A percentile compares a stretch with the other conserved stretches of the same genome.
These are phyloP conservation scores for Chalciporus sp. DNA, from an alignment of 1,284 basidiomycete genomes.

Conservation along the genomic window DNA sequence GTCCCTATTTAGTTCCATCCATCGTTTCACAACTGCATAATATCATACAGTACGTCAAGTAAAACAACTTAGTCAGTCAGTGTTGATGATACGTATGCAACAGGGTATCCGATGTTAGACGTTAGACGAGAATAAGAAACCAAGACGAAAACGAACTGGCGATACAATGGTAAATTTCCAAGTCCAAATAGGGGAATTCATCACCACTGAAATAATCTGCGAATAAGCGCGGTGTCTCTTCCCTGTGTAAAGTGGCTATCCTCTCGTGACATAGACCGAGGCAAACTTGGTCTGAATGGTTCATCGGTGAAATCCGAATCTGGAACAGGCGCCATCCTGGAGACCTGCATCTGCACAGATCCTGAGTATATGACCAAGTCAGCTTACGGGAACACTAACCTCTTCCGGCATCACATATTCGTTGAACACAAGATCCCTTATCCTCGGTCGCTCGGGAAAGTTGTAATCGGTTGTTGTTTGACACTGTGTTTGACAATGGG, in stretches of 20 bases:
- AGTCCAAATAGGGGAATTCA: conserved; percentile 18
- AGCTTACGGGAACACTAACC: conserved; percentile 39
- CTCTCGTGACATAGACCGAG: conserved; percentile 36
- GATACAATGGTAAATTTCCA: conserved; percentile 32
- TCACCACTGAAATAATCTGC: conserved; percentile 38
- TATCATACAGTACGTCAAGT: conserved; percentile 34
- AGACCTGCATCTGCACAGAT: conserved; percentile 55
- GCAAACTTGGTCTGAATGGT: conserved; percentile 35
- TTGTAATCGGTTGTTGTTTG: conserved; percentile 57
- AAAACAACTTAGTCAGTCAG: conserved; percentile 28
- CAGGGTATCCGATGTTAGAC: conserved; percentile 38
- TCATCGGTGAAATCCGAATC: conserved; percentile 47
- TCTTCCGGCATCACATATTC: conserved; percentile 64
- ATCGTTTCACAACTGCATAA: conserved; percentile 3
- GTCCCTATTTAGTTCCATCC: background rate
- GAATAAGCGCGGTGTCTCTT: conserved; percentile 36
- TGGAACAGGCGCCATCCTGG: conserved; percentile 52
- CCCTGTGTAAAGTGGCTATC: conserved; percentile 34
- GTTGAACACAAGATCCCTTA: conserved; percentile 55
- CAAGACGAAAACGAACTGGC: conserved; percentile 26
- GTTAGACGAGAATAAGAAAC: conserved; percentile 31
- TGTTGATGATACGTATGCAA: conserved; percentile 40
- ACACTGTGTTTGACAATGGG: conserved; percentile 74
- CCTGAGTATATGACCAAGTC: conserved; percentile 5
- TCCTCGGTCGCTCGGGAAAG: conserved; percentile 51